These are phyloP conservation scores for Viola odorata DNA, from an alignment of 345 rosid genomes.

Conservation along the genomic window DNA sequence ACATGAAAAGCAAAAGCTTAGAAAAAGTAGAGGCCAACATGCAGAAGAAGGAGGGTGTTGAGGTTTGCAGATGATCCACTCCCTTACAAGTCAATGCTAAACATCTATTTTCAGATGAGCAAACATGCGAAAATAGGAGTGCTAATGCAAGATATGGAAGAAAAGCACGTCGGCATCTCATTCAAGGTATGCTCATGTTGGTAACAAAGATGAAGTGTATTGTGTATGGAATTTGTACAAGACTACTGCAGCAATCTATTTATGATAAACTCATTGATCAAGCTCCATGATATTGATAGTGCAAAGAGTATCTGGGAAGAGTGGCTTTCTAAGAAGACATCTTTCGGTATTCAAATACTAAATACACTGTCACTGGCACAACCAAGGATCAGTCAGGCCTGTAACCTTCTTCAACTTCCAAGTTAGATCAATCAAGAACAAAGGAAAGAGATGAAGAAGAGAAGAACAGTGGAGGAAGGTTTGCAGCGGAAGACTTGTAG, in stretches of 20 bases:
- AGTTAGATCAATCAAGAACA: too few relatives aligned
- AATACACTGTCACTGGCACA: slow-evolving; percentile 14
- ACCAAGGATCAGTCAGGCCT: too few relatives aligned
- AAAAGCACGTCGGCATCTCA: slow-evolving; percentile 17
- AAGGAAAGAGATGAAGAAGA: too few relatives aligned
- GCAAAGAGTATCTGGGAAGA: slow-evolving; percentile 45
- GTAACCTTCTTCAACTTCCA: too few relatives aligned
- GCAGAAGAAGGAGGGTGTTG: slow-evolving; percentile 22
- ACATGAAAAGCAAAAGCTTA: slow-evolving; percentile 12
- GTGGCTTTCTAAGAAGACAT: slow-evolving; percentile 36
- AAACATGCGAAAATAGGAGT: slow-evolving; percentile 32
- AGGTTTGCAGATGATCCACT: slow-evolving; percentile 21
- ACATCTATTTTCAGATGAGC: slow-evolving; percentile 31
- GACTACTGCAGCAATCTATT: slow-evolving; percentile 32
- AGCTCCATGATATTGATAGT: slow-evolving; percentile 40
- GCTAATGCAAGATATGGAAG: slow-evolving; percentile 48
- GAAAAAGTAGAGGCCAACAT: slow-evolving; percentile 37
- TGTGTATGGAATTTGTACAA: slow-evolving; percentile 51
- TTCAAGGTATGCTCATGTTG: slow-evolving; percentile 39
- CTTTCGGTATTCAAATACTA: slow-evolving; percentile 38
- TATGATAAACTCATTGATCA: slow-evolving; percentile 44
- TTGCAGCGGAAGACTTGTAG: too few relatives aligned
- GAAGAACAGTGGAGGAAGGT: too few relatives aligned
- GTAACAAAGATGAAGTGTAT: slow-evolving; percentile 40
- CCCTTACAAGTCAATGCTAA: slow-evolving; percentile 43